Conservation (phyloP, 2,329 filamentous ascomycete species). For the Exophiala xenobiotica region DNA sequence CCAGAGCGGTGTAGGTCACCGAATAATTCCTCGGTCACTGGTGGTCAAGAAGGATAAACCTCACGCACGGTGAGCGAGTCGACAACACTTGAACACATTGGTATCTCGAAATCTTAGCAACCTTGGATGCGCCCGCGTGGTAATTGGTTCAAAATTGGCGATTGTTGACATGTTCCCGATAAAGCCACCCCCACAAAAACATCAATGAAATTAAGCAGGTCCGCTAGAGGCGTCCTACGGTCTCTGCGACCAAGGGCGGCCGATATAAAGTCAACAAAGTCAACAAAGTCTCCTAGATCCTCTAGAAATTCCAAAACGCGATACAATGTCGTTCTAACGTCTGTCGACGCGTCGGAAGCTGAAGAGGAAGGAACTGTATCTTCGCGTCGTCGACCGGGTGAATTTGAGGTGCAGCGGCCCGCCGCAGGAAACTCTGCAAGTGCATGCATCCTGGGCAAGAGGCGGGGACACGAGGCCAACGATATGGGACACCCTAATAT, state of each 20-base stretch:
- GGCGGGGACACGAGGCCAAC: conserved; percentile 15
- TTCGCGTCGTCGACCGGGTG: conserved; percentile 6
- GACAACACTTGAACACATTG: not conserved
- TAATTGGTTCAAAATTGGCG: not conserved
- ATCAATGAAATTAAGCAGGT: conserved; percentile 23
- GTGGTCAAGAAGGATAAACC: too few species aligned
- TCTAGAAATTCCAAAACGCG: conserved; percentile 1
- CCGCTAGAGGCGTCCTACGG: conserved; percentile 20
- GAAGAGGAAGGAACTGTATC: conserved; percentile 3
- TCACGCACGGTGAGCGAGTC: too few species aligned
- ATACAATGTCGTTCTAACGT: conserved; percentile 13
- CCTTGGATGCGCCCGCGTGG: not conserved
- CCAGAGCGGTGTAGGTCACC: not conserved
- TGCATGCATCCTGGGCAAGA: conserved; percentile 14
- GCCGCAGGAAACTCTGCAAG: conserved; percentile 15
- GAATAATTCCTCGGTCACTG: too few species aligned
- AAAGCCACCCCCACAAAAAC: conserved; percentile 9
- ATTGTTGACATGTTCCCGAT: not conserved
- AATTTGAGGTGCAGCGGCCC: conserved; percentile 14
- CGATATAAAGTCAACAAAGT: conserved; percentile 7
- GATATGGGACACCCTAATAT: conserved; percentile 28
- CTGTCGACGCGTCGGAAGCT: conserved; percentile 1
- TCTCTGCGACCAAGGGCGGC: conserved; percentile 21
- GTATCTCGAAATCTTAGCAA: too few species aligned
- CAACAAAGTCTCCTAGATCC: conserved; percentile 5